These are phyloP conservation scores for Cryoendolithus antarcticus DNA, from an alignment of 2,329 filamentous ascomycete species.

Conservation along the genomic window DNA sequence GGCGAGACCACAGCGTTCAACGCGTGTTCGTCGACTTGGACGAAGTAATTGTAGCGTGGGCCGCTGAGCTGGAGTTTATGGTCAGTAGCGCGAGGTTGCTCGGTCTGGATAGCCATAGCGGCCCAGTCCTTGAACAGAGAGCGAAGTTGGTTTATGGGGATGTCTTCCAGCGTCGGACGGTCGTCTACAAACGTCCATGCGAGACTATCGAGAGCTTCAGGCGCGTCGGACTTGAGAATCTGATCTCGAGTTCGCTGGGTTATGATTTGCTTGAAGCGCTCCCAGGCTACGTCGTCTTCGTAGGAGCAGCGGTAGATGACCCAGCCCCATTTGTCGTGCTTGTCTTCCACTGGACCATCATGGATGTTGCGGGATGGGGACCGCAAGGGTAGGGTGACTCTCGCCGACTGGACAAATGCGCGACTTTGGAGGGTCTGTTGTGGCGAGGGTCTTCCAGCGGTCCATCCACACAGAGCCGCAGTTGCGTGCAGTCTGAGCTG, in stretches of 20 bases:
- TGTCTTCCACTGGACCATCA: not conserved
- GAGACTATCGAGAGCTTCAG: not conserved
- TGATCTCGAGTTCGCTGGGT: not conserved
- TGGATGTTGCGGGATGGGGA: too few species aligned
- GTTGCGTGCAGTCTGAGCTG: too few species aligned
- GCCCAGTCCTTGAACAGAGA: constrained; percentile 1
- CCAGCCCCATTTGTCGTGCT: constrained; percentile 10
- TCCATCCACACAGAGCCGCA: too few species aligned
- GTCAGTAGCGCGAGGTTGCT: not conserved
- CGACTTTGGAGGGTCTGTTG: too few species aligned
- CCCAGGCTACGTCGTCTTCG: constrained; percentile 7
- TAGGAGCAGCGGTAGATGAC: constrained; percentile 12
- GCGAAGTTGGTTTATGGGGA: not conserved
- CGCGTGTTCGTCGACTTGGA: constrained; percentile 2
- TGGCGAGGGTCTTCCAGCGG: too few species aligned
- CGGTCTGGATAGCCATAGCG: not conserved
- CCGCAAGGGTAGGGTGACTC: too few species aligned
- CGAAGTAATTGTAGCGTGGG: not conserved
- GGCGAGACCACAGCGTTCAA: not conserved
- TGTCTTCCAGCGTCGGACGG: not conserved
- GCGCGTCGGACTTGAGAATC: not conserved
- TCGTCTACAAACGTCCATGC: constrained; percentile 3
- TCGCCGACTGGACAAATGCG: too few species aligned
- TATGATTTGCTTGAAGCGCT: constrained; percentile 4
- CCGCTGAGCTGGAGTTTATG: not conserved